Evolutionary conservation across 1,284 basidiomycete genomes (phyloP), one percentile per base, ranked within the genome.

Genomic region (Sanghuangporus sanghuang): DNA sequence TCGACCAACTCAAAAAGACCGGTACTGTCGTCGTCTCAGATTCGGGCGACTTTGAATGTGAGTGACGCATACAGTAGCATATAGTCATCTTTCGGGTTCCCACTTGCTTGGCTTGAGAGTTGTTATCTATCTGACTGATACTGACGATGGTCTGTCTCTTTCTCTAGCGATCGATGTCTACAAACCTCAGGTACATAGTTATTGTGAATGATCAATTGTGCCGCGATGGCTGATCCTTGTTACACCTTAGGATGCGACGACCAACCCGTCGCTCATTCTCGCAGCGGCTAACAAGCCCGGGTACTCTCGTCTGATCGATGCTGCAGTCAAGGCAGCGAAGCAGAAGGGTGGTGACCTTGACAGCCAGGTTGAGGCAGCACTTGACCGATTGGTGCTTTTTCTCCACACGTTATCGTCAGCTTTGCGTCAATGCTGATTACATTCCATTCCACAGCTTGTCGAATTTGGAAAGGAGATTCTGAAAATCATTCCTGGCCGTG

Each of bases 381-480:
- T 89, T 66, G 96, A 99, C 79, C 88, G 93, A 70, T 85, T 99
- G 69, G 92, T 95, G 70, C 67, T 86, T 75, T n/a, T 55, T 52
- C 12, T 44, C 36, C 42, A 42, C 16, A 16, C 16, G 38, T 58
- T 52, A 46, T 16, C 38, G 32, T 61, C 38, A 38, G 7, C 8
- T n/a, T 54, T 62, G 21, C 52, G 16, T 39, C 36, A 32, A 12
- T 12, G 6, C 52, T 53, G 56, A 54, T 46, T 70, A 46, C 32
- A 63, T 55, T 12, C 52, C 12, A 7, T 48, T 66, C 59, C 49
- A 32, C 69, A 95, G 92, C 88, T 98, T 67, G 94, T 98, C 72
- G 95, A 94, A 76, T 99, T 99, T 78, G 96, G 96, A 71, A 90
- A 88, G 77, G 95, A 93, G 81, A 98, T 99, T 75, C 85, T 99